phyloP scores from a whole-genome alignment of 176 grass and related monocot genomes.

The Rhynchospora pubera region DNA sequence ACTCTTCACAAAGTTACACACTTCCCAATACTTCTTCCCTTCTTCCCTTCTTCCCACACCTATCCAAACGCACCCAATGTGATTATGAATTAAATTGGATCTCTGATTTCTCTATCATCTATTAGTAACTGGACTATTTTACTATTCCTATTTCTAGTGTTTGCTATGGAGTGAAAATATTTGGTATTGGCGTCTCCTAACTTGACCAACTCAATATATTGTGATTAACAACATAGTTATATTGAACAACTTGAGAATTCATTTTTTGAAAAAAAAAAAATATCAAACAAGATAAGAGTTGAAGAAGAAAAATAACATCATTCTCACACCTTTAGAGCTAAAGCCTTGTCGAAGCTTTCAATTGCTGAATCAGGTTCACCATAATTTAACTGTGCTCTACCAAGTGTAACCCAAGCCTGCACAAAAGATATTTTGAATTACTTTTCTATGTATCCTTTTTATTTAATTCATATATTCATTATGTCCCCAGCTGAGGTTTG shows the following conservation, averaged over 20 bases:
- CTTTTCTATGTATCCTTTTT: neutral
- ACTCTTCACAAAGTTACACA: too few relatives aligned
- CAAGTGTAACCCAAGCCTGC: conserved; percentile 89
- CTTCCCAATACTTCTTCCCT: too few relatives aligned
- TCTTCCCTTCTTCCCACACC: too few relatives aligned
- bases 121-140: too few relatives aligned
- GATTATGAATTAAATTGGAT: too few relatives aligned
- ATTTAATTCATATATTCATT: neutral
- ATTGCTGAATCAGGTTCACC: conserved; percentile 83
- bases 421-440: conserved; percentile 5
- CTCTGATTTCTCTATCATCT: too few relatives aligned
- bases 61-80: too few relatives aligned
- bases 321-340: conserved; percentile 43
- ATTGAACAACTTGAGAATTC: neutral
- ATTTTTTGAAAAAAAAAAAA: neutral
- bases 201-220: too few relatives aligned
- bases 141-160: too few relatives aligned
- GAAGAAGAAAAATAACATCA: neutral
- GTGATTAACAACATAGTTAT: neutral
- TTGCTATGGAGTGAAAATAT: too few relatives aligned
- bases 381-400: conserved; percentile 80
- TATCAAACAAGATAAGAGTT: neutral
- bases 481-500: too few relatives aligned
- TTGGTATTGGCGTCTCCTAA: too few relatives aligned
- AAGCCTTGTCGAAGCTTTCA: conserved; percentile 58